Evolutionary conservation across 2,329 filamentous ascomycete genomes (phyloP), one percentile per base, ranked within the genome.

Genomic region (Geosmithia putterillii): DNA sequence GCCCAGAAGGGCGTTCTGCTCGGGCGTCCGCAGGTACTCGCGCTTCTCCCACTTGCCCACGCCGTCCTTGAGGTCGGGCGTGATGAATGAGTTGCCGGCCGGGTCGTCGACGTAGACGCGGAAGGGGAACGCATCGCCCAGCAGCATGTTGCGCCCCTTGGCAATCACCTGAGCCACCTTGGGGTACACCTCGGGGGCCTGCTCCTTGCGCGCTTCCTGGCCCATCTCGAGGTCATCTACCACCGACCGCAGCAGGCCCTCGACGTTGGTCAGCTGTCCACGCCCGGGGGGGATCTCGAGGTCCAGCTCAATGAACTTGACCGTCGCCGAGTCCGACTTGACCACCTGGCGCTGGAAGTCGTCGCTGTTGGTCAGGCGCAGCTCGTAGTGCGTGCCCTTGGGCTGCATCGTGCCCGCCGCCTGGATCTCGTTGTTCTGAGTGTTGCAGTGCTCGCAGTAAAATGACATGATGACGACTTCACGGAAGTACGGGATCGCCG

Each of bases 391-490:
- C 18, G 79, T 73, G 43, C 92, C 92, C 55, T 86, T 86, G 54
- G 88, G 83, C 65, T 96, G 92, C 48, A 96, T 90, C 53, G 88
- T 79, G 48, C 88, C 88, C 22, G 92, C 92, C 8, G 89, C 81
- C 60, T 95, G 90, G 53, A 98, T 84, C 55, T 95, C 90, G 62
- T 89, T 89, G 69, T 96, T 95, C 51, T 83, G 79, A 65, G 90
- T 83, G 58, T 80, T 71, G 68, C 92, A 98, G 64, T 95, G 79
- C 6, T 86, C 80, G 70, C 92, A 98, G 51, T 78, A 76, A 64
- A 98, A 98, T 48, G 90, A 96, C 81, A 95, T 95, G 62, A 98
- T 78, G 55, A 98, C 87, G 49, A 98, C 81, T 63, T 98, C 90
- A 67, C 88, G 87, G 71, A 98, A 98, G 73, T 87, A 96, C 15